phyloP scores from a whole-genome alignment of 1,284 basidiomycete species.

The Rhodotorula sp. region DNA sequence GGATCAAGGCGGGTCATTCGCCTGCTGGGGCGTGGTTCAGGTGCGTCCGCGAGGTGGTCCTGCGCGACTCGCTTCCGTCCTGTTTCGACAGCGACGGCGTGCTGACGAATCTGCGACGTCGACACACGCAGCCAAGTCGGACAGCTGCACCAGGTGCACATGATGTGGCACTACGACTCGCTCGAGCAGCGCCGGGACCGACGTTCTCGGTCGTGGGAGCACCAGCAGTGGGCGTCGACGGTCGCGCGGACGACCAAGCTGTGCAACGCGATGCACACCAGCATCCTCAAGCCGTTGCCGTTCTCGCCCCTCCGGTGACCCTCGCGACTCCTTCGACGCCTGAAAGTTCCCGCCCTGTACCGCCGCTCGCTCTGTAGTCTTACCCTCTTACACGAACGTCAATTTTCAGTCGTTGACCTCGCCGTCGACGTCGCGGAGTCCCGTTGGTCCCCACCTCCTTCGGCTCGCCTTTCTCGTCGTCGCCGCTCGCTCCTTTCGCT shows the following conservation, averaged over 20 bases:
- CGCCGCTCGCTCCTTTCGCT: too few relatives aligned
- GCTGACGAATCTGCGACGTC: too few relatives aligned
- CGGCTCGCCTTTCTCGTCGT: too few relatives aligned
- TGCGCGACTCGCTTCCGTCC: neutral
- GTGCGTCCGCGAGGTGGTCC: too few relatives aligned
- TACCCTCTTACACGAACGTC: too few relatives aligned
- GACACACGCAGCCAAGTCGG: conserved; percentile 63
- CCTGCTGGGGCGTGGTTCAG: conserved; percentile 6
- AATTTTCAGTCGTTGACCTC: too few relatives aligned
- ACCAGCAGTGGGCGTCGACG: conserved; percentile 54
- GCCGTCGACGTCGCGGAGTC: too few relatives aligned
- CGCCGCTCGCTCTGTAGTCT: too few relatives aligned
- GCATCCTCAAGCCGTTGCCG: conserved; percentile 67
- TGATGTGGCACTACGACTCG: conserved; percentile 90
- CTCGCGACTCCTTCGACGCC: too few relatives aligned
- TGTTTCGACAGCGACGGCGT: neutral
- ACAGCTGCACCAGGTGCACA: conserved; percentile 69
- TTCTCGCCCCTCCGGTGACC: conserved; percentile 64
- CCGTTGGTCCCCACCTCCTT: too few relatives aligned
- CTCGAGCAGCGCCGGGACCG: conserved; percentile 75
- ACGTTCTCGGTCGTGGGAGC: conserved; percentile 83
- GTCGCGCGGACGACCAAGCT: conserved; percentile 67
- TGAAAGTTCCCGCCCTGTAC: too few relatives aligned
- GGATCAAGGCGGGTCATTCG: conserved; percentile 38
- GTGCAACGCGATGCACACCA: conserved; percentile 72